phyloP scores from a whole-genome alignment of 495 filamentous ascomycete species.

The Umbilicaria muhlenbergii region DNA sequence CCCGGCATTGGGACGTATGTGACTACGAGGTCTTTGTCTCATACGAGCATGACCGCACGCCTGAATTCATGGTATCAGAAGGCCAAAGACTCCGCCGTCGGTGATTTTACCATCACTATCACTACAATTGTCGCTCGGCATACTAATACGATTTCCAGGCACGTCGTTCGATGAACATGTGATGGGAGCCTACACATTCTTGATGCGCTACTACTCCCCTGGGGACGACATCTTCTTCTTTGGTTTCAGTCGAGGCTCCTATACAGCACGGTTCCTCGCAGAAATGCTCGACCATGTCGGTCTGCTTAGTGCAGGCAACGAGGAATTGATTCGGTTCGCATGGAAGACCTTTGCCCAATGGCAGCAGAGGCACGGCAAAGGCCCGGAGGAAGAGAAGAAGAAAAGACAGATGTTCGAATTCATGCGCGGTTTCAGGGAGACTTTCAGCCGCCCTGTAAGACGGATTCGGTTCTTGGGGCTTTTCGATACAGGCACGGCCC shows the following conservation, averaged over 20 bases:
- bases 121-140: too few relatives aligned
- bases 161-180: conserved; percentile 69
- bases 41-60: conserved; percentile 43
- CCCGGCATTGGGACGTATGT: conserved; percentile 74
- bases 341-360: conserved; percentile 83
- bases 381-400: conserved; percentile 38
- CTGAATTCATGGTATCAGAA: conserved; percentile 66
- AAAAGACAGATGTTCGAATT: conserved; percentile 56
- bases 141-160: conserved; percentile 18
- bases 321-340: conserved; percentile 70
- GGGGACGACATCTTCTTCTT: conserved; percentile 74
- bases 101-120: conserved; percentile 23
- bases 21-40: conserved; percentile 47
- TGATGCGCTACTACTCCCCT: conserved; percentile 71
- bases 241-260: conserved; percentile 76
- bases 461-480: conserved; percentile 56
- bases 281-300: conserved; percentile 82
- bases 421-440: conserved; percentile 74
- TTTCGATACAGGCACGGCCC: conserved; percentile 36
- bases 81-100: conserved; percentile 72
- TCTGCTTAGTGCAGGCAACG: conserved; percentile 66
- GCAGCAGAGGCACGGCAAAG: conserved; percentile 50
- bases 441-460: conserved; percentile 62
- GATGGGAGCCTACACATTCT: conserved; percentile 72
- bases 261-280: conserved; percentile 71